Evolutionary conservation across 768 basidiomycete genomes (phyloP), one percentile per base, ranked within the genome.

Genomic region (Chiua virens): DNA sequence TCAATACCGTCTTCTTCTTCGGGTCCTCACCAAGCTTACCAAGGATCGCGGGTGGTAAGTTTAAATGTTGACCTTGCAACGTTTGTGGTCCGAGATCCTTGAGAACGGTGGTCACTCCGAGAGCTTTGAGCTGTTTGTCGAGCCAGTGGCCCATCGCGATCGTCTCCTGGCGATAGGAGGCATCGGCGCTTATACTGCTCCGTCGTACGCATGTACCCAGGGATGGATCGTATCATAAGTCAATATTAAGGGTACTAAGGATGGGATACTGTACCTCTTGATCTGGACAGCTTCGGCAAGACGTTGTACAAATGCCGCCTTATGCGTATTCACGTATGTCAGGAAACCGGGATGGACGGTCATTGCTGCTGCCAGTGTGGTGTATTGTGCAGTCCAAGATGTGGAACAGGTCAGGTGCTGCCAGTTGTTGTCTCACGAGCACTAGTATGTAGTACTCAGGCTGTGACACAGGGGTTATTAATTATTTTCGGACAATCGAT

Each of bases 1-100:
- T 72, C 25, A 96, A 79, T 30, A 98, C 83, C 0, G 94, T 98
- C 80, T 90, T 95, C 83, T 98, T 98, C 63, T 74, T 81, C 14
- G 83, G 83, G 69, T 97, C 92, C 34, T 83, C 76, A 4, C 96
- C 96, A 55, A 93, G 75, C 57, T 75, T 76, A 0, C 89, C 95
- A 35, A 98, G 77, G 65, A 97, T 82, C 6, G 83, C 89, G 3
- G 92, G 92, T 0, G 95, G 94, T 5, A 97, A 77, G 42, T 78
- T 71, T 13, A 96, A 67, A 39, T 78, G 79, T 64, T 92, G 74
- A 6, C 87, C 93, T 36, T 87, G 85, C 58, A 87, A 73, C 13
- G 69, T 68, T 47, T 97, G 93, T 50, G 73, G 81, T 7, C 95
- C 96, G 6, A 98, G 81, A 55, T 89, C 81, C 8, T 81, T 80